Evolutionary conservation across 176 grass and related monocot species (phyloP), one percentile per base, ranked within the genome.

Genomic region (Coix lacrymajobi): DNA sequence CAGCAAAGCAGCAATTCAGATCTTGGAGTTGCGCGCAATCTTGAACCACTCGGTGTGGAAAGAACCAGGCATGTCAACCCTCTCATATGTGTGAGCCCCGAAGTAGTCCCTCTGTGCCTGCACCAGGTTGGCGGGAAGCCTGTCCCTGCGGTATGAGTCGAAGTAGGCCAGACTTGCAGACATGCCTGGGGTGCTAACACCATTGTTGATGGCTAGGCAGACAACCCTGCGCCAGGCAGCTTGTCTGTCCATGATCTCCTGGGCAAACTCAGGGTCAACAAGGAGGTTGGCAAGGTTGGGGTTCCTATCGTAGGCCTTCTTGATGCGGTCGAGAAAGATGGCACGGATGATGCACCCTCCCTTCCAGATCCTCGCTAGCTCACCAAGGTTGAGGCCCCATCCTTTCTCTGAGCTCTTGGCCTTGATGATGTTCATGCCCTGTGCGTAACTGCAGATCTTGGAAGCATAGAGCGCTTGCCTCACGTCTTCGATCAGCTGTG

Each of bases 1-100:
- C 48, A 15, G 37, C 45, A 26, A 31, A 36, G 85, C 56, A 40
- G 62, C 51, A 61, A 15, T 83, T 94, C 34, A 94, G 34, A 85
- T 91, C 77, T 89, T 92, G 5, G 81, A 87, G 76, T 91, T 85
- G 16, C 67, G 87, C 0, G 93, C 93, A 3, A 66, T 90, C 85
- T 95, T 95, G 83, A 92, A 95, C 93, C 93, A 95, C 57, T 95
- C 88, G 2, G 93, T 95, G 69, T 92, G 93, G 87, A 84, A 95
- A 2, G 90, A 84, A 37, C 90, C 93, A 2, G 85, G 85, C 73
- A 92, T 86, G 81, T 95, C 93, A 2, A 87, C 88, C 79, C 93
- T 95, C 88, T 95, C 90, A 1, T 92, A 95, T 26, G 93, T 95
- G 85, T 95, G 93, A 37, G 93, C 88, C 0, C 90, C 90, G 9